These are phyloP conservation scores for Crassisporium funariophilum DNA, from an alignment of 768 basidiomycete genomes.

Conservation along the genomic window DNA sequence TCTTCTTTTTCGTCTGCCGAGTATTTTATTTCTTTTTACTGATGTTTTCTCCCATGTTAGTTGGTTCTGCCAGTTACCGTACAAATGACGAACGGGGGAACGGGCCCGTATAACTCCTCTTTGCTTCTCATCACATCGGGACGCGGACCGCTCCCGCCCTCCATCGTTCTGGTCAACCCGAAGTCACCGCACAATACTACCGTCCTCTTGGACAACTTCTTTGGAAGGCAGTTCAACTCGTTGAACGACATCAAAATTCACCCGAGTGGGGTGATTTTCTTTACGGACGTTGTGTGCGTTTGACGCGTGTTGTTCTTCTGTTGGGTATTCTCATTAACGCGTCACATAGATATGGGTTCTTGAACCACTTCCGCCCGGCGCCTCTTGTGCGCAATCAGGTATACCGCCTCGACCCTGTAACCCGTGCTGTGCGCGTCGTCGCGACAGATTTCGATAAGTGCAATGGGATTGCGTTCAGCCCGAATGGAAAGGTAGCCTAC, in stretches of 20 bases:
- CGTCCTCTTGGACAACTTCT: conserved; percentile 75
- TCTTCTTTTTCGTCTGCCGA: background rate
- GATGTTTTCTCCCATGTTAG: conserved; percentile 33
- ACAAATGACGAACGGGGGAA: conserved; percentile 75
- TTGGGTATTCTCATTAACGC: background rate
- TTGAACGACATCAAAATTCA: conserved; percentile 79
- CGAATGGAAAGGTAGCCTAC: conserved; percentile 65
- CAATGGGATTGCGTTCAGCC: conserved; percentile 77
- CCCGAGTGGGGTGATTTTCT: conserved; percentile 63
- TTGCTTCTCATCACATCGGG: conserved; percentile 68
- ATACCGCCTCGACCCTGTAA: conserved; percentile 72
- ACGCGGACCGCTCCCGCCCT: conserved; percentile 61
- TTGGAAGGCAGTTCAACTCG: conserved; percentile 81
- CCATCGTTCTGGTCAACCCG: conserved; percentile 67
- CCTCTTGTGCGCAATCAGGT: conserved; percentile 75
- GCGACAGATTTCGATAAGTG: conserved; percentile 75
- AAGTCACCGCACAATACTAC: conserved; percentile 64
- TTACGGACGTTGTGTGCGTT: conserved; percentile 70
- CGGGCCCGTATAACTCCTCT: conserved; percentile 59
- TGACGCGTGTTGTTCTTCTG: background rate
- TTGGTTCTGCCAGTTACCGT: conserved; percentile 57
- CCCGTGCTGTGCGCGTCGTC: conserved; percentile 66
- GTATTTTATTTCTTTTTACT: background rate
- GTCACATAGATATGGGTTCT: conserved; percentile 56
- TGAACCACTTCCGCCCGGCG: conserved; percentile 65